Base-by-base conservation (phyloP, 2,329 filamentous ascomycete species). In the Neonectria faginata region DNA sequence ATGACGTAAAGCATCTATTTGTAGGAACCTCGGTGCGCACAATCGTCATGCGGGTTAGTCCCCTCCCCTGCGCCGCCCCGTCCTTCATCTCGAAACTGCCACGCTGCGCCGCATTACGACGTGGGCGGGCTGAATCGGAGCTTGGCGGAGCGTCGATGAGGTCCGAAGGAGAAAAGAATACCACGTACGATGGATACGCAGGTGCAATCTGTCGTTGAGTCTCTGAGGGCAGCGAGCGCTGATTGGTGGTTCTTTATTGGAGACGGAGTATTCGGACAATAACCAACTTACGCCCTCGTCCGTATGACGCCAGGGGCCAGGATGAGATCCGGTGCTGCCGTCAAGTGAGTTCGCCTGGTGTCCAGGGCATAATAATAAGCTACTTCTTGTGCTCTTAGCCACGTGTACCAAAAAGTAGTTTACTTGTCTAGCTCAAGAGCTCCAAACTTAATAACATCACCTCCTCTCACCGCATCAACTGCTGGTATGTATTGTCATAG, bases 11-110 rank as follows among this genome's bases (percentile, higher is more conserved):
- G 41, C 39, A 20, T 56, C 41, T 22, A 33, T 50, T 39, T 57
- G 48, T 29, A 51, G 27, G 29, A 18, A 50, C 47, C 16, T 31
- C 54, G 18, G 27, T 31, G 36, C 42, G 54, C 44, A 14, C 25
- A 12, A 48, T 57, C 55, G 42, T 50, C 55, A 57, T 57, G 55
- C 55, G 20, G 55, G 31, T 50, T 57, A 44, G 29, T 57, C 54
- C 54, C 54, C 12, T 1, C 22, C 14, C 22, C 3, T 6, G 12
- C 22, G 16, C 36, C 36, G 16, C 27, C 29, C 39, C 25, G 25
- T 18, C 45, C 25, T 36, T 36, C 33, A 36, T 36, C 33, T 36
- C 14, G 36, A 45, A 45, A 45, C 20, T 54, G 51, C 36, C 16
- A 47, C 25, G n/a, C 52, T 55, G 52, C 33, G 52, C 52, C 52